These are phyloP conservation scores for Guadua angustifolia DNA, from an alignment of 176 grass and related monocot genomes.

Conservation along the genomic window DNA sequence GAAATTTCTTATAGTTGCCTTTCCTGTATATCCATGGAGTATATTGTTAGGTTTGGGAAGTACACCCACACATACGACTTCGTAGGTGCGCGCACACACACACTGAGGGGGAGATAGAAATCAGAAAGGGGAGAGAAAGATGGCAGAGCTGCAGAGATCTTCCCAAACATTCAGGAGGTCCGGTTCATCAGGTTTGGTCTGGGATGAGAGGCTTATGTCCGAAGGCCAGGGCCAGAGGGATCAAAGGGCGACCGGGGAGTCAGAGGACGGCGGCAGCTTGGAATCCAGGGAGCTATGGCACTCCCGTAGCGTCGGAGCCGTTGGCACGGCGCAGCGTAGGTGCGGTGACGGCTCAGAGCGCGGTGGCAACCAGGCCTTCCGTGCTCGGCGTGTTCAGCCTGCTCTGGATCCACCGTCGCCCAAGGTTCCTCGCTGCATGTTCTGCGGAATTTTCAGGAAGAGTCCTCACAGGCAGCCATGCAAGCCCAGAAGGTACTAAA, in stretches of 20 bases:
- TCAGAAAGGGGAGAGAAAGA: conserved; percentile 22
- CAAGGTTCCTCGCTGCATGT: conserved; percentile 44
- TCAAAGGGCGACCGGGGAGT: conserved; percentile 28
- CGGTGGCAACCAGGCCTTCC: conserved; percentile 21
- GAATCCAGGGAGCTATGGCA: conserved; percentile 44
- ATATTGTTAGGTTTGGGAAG: conserved; percentile 12
- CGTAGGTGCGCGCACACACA: conserved; percentile 20
- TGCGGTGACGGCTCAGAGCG: not conserved
- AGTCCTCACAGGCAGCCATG: conserved; percentile 10
- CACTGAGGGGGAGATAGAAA: not conserved
- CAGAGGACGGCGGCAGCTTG: conserved; percentile 21
- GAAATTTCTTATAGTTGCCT: conserved; percentile 23
- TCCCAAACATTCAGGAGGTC: conserved; percentile 63
- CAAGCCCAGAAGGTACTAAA: conserved; percentile 33
- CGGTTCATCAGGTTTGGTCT: conserved; percentile 66
- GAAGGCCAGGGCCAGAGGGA: conserved; percentile 32
- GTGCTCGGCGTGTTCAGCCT: conserved; percentile 28
- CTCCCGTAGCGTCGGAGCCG: conserved; percentile 18
- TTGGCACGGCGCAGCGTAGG: not conserved
- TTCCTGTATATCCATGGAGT: conserved; percentile 28
- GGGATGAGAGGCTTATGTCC: conserved; percentile 51
- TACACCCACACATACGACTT: conserved; percentile 7
- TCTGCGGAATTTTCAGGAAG: conserved; percentile 47
- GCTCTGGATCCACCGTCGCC: conserved; percentile 47
- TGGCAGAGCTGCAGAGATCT: conserved; percentile 69